A percentile compares a stretch with the other conserved stretches of the same genome.
phyloP scores from a whole-genome alignment of 352 stramenopile genomes.

The Plasmopara muralis region DNA sequence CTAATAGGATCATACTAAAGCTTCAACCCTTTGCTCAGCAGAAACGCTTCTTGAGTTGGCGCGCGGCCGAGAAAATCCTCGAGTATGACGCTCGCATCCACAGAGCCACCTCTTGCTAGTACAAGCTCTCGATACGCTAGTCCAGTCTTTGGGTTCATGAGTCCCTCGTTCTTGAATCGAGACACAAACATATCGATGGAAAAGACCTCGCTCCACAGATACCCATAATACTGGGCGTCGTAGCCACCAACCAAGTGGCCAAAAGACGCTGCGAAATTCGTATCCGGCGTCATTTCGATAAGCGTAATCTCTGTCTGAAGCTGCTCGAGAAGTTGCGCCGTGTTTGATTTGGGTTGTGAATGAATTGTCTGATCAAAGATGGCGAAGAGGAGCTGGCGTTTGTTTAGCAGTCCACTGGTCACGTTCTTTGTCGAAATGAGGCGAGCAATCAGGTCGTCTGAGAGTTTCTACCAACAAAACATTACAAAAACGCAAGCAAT shows the following conservation, averaged over 20 bases:
- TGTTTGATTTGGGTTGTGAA: conserved; percentile 78
- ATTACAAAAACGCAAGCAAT: background rate
- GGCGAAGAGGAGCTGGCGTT: conserved; percentile 76
- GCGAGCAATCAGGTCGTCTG: conserved; percentile 67
- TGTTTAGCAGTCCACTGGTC: conserved; percentile 72
- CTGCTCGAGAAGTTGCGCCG: conserved; percentile 66
- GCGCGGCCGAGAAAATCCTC: conserved; percentile 72
- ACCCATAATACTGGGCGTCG: conserved; percentile 81
- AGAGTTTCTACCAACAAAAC: conserved; percentile 47
- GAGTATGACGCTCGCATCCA: conserved; percentile 75
- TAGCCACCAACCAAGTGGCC: conserved; percentile 75
- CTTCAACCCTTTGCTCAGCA: conserved; percentile 69
- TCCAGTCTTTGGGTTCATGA: conserved; percentile 77
- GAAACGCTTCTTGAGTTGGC: conserved; percentile 75
- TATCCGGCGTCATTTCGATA: conserved; percentile 80
- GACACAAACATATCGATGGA: conserved; percentile 88
- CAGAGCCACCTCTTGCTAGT: conserved; percentile 70
- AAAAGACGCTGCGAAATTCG: conserved; percentile 82
- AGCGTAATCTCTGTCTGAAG: conserved; percentile 83
- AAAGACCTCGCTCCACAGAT: conserved; percentile 88
- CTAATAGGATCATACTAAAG: conserved; percentile 15
- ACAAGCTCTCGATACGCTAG: conserved; percentile 84
- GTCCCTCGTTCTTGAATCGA: conserved; percentile 78
- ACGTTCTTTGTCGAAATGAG: conserved; percentile 86
- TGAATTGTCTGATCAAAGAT: conserved; percentile 85